phyloP scores from a whole-genome alignment of 1,139 yeast species.

The Groenewaldozyma auringiensis region DNA sequence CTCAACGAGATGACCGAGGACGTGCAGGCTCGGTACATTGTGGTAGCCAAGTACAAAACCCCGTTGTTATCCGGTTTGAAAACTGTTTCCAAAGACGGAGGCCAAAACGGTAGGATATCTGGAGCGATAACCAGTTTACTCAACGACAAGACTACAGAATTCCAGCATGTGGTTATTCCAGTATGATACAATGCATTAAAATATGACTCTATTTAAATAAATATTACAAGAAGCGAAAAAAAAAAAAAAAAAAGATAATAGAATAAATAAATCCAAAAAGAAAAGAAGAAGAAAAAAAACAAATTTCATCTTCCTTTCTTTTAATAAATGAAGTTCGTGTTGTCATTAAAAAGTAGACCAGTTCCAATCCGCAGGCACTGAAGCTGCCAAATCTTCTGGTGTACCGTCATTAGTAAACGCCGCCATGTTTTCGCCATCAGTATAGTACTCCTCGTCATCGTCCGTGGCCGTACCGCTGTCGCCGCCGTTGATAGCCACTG shows the following conservation, averaged over 20 bases:
- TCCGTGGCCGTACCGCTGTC: background rate
- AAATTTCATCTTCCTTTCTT: constrained; percentile 5
- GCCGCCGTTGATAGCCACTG: background rate
- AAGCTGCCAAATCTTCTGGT: constrained; percentile 20
- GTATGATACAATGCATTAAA: background rate
- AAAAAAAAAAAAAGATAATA: constrained; percentile 2
- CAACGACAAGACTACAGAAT: constrained; percentile 2
- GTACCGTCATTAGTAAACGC: too few species aligned
- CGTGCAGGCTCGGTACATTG: constrained; percentile 49
- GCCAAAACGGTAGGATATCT: constrained; percentile 61
- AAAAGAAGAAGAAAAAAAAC: constrained; percentile 5
- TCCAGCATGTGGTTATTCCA: background rate
- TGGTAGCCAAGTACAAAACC: constrained; percentile 45
- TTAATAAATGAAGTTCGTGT: too few species aligned
- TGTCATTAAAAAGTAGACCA: constrained; percentile 40
- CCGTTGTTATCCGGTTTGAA: constrained; percentile 48
- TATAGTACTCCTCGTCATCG: background rate
- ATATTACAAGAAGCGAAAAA: constrained; percentile 2
- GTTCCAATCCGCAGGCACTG: constrained; percentile 37
- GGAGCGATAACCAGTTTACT: constrained; percentile 21
- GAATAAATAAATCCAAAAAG: too few species aligned
- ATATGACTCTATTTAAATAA: constrained; percentile 1
- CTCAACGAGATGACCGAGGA: constrained; percentile 44
- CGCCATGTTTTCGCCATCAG: background rate
- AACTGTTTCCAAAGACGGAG: constrained; percentile 58